phyloP scores from a whole-genome alignment of 1,139 yeast species.

The Schizosaccharomyces versatilis region DNA sequence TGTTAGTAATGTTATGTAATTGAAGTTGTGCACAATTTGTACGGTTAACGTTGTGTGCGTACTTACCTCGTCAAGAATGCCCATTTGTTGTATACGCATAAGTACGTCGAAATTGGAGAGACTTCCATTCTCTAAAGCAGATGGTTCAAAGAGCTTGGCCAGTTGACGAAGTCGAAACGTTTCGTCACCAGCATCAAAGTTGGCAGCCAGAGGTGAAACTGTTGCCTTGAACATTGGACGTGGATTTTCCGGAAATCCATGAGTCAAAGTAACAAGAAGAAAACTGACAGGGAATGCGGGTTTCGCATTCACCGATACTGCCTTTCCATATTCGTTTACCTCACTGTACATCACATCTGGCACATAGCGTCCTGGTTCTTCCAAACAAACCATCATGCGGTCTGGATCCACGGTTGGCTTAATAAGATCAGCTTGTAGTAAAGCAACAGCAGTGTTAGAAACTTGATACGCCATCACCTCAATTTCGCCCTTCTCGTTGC shows the following conservation, averaged over 20 bases:
- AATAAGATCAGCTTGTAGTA: slow-evolving; percentile 67
- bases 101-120: background rate
- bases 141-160: background rate
- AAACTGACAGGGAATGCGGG: slow-evolving; percentile 95
- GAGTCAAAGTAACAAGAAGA: slow-evolving; percentile 66
- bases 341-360: slow-evolving; percentile 81
- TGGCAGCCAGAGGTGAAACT: background rate
- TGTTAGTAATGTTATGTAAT: background rate
- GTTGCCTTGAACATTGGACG: slow-evolving; percentile 5
- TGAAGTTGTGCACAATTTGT: too few species aligned
- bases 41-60: too few species aligned
- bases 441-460: slow-evolving; percentile 65
- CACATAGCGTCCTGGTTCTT: slow-evolving; percentile 53
- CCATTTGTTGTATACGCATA: background rate
- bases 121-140: background rate
- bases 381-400: slow-evolving; percentile 57
- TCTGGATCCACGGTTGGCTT: slow-evolving; percentile 82
- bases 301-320: slow-evolving; percentile 72
- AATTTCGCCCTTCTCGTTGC: slow-evolving; percentile 66
- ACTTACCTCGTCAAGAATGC: background rate
- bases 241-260: slow-evolving; percentile 48
- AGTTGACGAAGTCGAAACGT: background rate
- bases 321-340: slow-evolving; percentile 69
- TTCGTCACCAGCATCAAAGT: background rate
- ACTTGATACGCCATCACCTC: slow-evolving; percentile 86